Evolutionary conservation across 345 rosid genomes (phyloP).

Genomic region (Excoecaria cochinchinensis): DNA sequence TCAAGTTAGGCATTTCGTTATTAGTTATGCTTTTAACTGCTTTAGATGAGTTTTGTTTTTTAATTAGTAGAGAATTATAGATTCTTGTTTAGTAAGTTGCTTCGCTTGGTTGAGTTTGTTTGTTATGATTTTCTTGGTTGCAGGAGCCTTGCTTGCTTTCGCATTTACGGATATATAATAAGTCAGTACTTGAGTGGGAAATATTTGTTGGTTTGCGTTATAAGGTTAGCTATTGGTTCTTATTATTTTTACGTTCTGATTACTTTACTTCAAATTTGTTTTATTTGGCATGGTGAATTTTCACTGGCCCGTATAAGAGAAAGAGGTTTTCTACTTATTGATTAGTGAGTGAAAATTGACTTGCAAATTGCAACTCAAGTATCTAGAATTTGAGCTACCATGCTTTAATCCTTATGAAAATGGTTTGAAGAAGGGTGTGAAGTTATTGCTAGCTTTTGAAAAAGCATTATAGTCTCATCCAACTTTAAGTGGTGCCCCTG

Average conservation of each 20-base stretch:
- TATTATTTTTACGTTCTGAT: not conserved
- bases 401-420: not conserved
- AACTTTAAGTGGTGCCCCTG: not conserved
- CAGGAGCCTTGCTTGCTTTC: conserved; percentile 86
- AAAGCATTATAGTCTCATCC: not conserved
- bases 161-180: conserved; percentile 69
- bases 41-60: not conserved
- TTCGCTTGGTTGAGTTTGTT: not conserved
- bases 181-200: conserved; percentile 93
- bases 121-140: conserved; percentile 12
- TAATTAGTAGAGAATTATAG: not conserved
- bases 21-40: not conserved
- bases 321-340: not conserved
- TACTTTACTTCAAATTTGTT: not conserved
- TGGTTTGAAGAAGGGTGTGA: not conserved
- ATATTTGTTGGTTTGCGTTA: conserved; percentile 73
- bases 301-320: not conserved
- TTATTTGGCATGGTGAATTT: not conserved
- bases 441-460: not conserved
- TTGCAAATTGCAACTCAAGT: not conserved
- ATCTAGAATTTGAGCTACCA: not conserved
- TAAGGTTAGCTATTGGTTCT: conserved; percentile 48
- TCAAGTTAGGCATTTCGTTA: not conserved
- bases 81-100: not conserved
- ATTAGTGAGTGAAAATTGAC: not conserved